Conservation (phyloP, 1,139 yeast species). For the Scheffersomyces insectosa region DNA sequence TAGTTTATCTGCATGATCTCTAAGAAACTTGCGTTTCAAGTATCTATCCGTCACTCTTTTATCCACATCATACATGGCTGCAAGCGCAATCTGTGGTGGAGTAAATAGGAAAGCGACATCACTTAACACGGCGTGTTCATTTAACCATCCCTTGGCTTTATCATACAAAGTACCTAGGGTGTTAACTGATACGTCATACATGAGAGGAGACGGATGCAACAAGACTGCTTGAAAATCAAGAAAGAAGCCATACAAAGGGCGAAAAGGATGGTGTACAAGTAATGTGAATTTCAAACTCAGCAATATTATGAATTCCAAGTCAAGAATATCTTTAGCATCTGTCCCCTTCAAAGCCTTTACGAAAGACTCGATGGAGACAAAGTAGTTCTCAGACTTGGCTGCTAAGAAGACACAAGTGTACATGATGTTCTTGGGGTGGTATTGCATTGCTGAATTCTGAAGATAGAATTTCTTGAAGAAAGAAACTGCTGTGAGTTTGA, state of each 20-base stretch:
- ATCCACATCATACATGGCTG: slow-evolving; percentile 72
- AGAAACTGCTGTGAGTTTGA: slow-evolving; percentile 78
- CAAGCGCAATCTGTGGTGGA: slow-evolving; percentile 94
- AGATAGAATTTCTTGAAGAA: slow-evolving; percentile 82
- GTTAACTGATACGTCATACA: slow-evolving; percentile 42
- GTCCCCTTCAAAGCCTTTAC: slow-evolving; percentile 68
- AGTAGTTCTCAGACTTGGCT: slow-evolving; percentile 88
- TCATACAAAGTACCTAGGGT: slow-evolving; percentile 62
- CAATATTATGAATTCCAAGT: slow-evolving; percentile 74
- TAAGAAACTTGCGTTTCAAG: slow-evolving; percentile 56
- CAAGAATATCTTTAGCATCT: slow-evolving; percentile 65
- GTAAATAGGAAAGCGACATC: slow-evolving; percentile 78
- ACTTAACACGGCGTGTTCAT: slow-evolving; percentile 63
- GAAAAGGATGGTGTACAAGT: slow-evolving; percentile 82
- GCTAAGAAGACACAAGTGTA: slow-evolving; percentile 88
- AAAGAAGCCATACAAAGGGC: slow-evolving; percentile 89
- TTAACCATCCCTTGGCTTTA: slow-evolving; percentile 61
- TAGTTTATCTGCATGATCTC: slow-evolving; percentile 13
- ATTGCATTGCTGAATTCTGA: slow-evolving; percentile 77
- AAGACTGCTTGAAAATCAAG: slow-evolving; percentile 77
- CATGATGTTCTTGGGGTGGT: slow-evolving; percentile 80
- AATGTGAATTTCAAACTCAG: slow-evolving; percentile 78
- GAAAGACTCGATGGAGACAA: slow-evolving; percentile 82
- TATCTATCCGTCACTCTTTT: slow-evolving; percentile 66
- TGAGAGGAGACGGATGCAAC: slow-evolving; percentile 34